These are phyloP conservation scores for Closterium sp. DNA, from an alignment of 139 green algal genomes.

Conservation along the genomic window DNA sequence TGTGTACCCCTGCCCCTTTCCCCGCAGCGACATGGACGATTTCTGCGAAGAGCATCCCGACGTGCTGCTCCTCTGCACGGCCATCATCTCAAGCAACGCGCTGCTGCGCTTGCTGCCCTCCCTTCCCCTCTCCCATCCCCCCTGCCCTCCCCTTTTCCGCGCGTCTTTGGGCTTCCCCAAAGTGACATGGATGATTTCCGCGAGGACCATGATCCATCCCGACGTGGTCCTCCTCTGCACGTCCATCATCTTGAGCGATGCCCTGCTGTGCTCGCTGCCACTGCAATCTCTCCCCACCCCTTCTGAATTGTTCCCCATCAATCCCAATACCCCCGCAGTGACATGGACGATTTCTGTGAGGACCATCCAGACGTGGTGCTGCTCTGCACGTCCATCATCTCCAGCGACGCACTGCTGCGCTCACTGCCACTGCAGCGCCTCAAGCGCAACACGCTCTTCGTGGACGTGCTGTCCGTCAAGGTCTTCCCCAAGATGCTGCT, in stretches of 20 bases:
- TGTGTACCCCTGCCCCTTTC: constrained; percentile 59
- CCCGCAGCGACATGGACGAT: constrained; percentile 16
- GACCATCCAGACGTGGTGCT: constrained; percentile 96
- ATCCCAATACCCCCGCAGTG: background rate
- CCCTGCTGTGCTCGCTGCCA: constrained; percentile 77
- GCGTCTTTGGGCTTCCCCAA: background rate
- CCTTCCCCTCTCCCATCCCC: no score
- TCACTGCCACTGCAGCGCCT: constrained; percentile 83
- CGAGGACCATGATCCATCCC: constrained; percentile 85
- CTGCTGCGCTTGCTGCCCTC: constrained; percentile 76
- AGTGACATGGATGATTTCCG: constrained; percentile 85
- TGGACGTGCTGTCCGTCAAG: constrained; percentile 98
- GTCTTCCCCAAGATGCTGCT: constrained; percentile 94
- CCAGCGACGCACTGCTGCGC: constrained; percentile 74
- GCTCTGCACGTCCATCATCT: constrained; percentile 88
- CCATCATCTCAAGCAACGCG: constrained; percentile 85
- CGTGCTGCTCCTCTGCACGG: constrained; percentile 88
- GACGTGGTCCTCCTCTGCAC: constrained; percentile 92
- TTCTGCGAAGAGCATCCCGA: constrained; percentile 98
- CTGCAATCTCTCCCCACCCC: constrained; percentile 53
- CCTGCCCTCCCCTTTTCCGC: no score
- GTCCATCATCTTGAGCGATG: constrained; percentile 87
- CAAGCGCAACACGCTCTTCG: constrained; percentile 89
- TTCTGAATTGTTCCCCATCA: constrained; percentile 18
- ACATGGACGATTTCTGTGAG: constrained; percentile 78